A percentile compares a stretch with the other conserved stretches of the same genome.
phyloP scores from a whole-genome alignment of 2,329 filamentous ascomycete genomes.

The Tolypocladium tropicale region DNA sequence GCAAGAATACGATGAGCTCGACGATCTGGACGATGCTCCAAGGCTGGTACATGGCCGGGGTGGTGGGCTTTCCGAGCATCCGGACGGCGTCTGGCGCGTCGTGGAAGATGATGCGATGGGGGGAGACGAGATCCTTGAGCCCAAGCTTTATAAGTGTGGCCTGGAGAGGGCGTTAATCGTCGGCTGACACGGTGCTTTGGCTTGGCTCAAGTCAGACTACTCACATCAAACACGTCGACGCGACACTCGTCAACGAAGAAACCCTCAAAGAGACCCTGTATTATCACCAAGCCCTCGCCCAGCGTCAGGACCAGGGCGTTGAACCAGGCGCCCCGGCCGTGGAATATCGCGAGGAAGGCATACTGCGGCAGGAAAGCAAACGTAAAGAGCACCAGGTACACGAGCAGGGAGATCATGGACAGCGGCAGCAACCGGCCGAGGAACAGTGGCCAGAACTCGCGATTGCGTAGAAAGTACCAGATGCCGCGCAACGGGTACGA shows the following conservation, averaged over 20 bases:
- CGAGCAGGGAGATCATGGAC: slow-evolving; percentile 68
- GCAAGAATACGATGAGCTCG: slow-evolving; percentile 69
- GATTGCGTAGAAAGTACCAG: slow-evolving; percentile 68
- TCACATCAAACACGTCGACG: slow-evolving; percentile 76
- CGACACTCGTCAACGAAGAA: slow-evolving; percentile 73
- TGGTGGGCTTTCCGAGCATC: slow-evolving; percentile 73
- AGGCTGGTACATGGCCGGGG: slow-evolving; percentile 68
- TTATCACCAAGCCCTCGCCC: slow-evolving; percentile 68
- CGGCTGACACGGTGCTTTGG: background rate
- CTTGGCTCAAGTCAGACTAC: slow-evolving; percentile 11
- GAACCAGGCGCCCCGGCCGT: slow-evolving; percentile 78
- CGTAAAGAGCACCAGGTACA: slow-evolving; percentile 77
- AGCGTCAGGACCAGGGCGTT: slow-evolving; percentile 81
- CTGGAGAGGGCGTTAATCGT: slow-evolving; percentile 21
- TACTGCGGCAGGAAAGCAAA: slow-evolving; percentile 86
- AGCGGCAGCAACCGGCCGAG: slow-evolving; percentile 68
- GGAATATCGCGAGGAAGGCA: slow-evolving; percentile 81
- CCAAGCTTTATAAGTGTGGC: slow-evolving; percentile 67
- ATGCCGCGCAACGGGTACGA: slow-evolving; percentile 61
- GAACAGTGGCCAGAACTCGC: slow-evolving; percentile 75
- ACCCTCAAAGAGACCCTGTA: slow-evolving; percentile 61
- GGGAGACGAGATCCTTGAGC: slow-evolving; percentile 56
- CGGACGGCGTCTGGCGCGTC: slow-evolving; percentile 65
- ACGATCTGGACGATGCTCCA: slow-evolving; percentile 87
- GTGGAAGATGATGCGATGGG: slow-evolving; percentile 52